These are phyloP conservation scores for Betula pendula DNA, from an alignment of 306 rosid genomes.

Conservation along the genomic window DNA sequence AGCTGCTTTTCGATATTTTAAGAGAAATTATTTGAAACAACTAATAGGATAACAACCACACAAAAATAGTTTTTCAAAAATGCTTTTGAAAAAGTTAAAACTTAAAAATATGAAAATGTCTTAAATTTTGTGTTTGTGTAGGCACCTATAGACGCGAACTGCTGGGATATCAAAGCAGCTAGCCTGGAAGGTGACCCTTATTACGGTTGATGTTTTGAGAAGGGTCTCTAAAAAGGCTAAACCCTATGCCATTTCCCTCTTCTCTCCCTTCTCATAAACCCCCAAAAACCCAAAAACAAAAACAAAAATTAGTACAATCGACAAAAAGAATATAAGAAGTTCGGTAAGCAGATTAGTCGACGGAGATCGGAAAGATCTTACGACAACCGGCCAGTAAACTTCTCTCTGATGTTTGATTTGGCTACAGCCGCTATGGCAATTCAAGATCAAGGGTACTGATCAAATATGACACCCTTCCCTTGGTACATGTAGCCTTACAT, in stretches of 20 bases:
- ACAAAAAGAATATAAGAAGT: constrained; percentile 48
- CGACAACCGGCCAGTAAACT: constrained; percentile 88
- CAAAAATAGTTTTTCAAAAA: too few relatives aligned
- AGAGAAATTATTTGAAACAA: too few relatives aligned
- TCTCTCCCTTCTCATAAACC: constrained; percentile 55
- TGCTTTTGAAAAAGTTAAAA: too few relatives aligned
- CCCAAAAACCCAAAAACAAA: neutral
- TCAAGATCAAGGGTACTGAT: constrained; percentile 64
- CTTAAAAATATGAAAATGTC: too few relatives aligned
- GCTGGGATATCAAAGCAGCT: constrained; percentile 42
- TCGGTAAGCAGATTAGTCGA: constrained; percentile 95
- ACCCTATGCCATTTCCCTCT: constrained; percentile 49
- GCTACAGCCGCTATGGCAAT: constrained; percentile 93
- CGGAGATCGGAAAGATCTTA: constrained; percentile 39
- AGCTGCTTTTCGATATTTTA: too few relatives aligned
- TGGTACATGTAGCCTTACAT: constrained; percentile 70
- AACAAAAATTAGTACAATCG: neutral
- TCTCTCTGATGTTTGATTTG: constrained; percentile 36
- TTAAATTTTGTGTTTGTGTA: constrained; percentile 9
- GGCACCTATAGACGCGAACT: constrained; percentile 58
- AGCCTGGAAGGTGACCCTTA: constrained; percentile 64
- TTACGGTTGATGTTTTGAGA: constrained; percentile 42
- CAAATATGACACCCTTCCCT: constrained; percentile 49
- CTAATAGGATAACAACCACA: too few relatives aligned
- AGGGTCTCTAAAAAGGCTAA: constrained; percentile 61